Percentiles rank a stretch among this genome's conserved stretches.
Conservation (phyloP, 441 rosid species). For the Erodium texanum region DNA sequence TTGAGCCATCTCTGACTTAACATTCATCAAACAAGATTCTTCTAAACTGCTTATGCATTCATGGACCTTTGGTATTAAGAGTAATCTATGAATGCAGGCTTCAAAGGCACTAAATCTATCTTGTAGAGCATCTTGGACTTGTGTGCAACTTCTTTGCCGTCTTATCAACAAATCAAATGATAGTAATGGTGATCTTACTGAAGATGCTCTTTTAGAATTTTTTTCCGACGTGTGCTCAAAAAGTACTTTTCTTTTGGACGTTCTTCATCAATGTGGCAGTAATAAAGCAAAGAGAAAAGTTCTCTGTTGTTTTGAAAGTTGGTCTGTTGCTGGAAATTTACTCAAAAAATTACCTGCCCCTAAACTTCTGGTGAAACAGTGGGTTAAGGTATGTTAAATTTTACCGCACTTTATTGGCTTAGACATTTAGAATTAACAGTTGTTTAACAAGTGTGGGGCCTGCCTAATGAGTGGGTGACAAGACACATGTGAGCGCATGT, state of each 20-base stretch:
- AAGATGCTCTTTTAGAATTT: constrained; percentile 46
- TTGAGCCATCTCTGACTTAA: not conserved
- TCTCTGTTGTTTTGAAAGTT: constrained; percentile 47
- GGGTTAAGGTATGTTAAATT: constrained; percentile 68
- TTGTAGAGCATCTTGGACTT: constrained; percentile 70
- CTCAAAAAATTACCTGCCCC: constrained; percentile 51
- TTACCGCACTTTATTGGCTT: not conserved
- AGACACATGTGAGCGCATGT: not conserved
- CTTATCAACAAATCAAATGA: constrained; percentile 29
- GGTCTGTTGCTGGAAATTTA: constrained; percentile 54
- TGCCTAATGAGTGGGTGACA: constrained; percentile 1
- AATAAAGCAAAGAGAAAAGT: constrained; percentile 32
- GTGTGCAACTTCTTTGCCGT: constrained; percentile 42
- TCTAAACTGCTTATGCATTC: constrained; percentile 13
- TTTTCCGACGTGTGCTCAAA: constrained; percentile 51
- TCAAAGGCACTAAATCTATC: constrained; percentile 64
- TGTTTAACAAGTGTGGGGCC: not conserved
- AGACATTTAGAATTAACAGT: not conserved
- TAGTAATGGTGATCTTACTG: constrained; percentile 34
- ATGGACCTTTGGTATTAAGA: constrained; percentile 11
- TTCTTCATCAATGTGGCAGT: constrained; percentile 54
- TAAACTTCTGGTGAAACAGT: constrained; percentile 62
- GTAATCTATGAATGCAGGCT: constrained; percentile 49
- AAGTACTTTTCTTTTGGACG: constrained; percentile 68
- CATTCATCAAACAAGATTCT: constrained; percentile 1